Base-by-base conservation (phyloP, 441 rosid species). In the Erysimum cheiri region DNA sequence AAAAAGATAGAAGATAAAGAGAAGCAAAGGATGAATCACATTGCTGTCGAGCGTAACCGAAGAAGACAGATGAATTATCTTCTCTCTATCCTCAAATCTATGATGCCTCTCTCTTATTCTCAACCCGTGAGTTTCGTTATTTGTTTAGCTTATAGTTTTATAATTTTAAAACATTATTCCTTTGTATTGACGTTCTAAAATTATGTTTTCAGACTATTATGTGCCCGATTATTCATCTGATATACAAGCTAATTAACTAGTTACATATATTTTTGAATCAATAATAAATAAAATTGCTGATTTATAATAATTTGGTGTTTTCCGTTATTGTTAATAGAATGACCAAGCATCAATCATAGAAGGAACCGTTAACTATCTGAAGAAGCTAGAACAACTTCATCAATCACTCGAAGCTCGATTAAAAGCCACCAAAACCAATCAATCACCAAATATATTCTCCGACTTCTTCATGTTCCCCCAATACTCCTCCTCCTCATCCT, bases 271-370 rank as follows among this genome's bases (percentile, higher is more conserved):
- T 19, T 19, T 19, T 19, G 22, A 19, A 19, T 19, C 24, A 22
- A 22, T 22, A 22, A 22, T 22, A 22, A 1, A 19, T 19, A 19
- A 19, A 19, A 19, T 1, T 19, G 22, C 22, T 19, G 22, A 19
- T 19, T 19, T 19, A 19, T 22, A 26, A 12, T 49, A 49, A 11
- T 49, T 24, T 28, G 35, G 1, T 22, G 24, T 2, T 41, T 60
- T 41, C 3, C 33, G 14, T 40, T 43, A 22, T 24, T 72, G 1
- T 15, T 7, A 22, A 10, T 41, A 88, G 93, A 81, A 80, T 55
- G 91, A 88, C 74, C 91, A 88, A 77, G 90, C 90, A 75, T 88
- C 93, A 44, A 84, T 86, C 49, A 52, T 88, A 8, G 93, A 86
- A 6, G 91, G 93, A 53, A 86, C 93, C 7, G 82, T 86, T 57